Evolutionary conservation across 1,284 basidiomycete species (phyloP), one percentile per base, ranked within the genome.

Genomic region (Coniophora puteana): DNA sequence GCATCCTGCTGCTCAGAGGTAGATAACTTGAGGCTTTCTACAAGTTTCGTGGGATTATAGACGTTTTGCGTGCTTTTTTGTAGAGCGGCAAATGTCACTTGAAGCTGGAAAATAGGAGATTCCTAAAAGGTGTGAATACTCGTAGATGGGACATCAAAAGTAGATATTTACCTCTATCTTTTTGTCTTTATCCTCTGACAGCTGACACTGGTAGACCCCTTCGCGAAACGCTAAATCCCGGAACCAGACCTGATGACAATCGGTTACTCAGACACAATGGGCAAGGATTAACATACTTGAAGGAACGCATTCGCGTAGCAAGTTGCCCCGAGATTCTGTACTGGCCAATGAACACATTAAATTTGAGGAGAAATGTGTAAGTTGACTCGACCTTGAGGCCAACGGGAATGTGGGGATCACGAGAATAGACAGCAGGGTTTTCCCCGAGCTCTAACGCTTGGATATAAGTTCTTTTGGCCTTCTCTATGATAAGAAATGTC

Each of bases 271-370:
- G 4, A 17, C 21, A 31, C 20, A 26, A 32, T 30, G 4, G 26
- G 14, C 30, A 8, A 11, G 24, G 25, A 24, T 17, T 40, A 17
- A 44, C 62, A 22, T 48, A 85, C 87, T 67, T 96, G 93, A 30
- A 95, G 71, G 49, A 88, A 94, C 5, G 91, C 89, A 61, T 95
- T 95, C 38, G 89, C 91, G 51, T 93, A 94, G 56, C 91, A 93
- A 4, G 93, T 95, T 11, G 93, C 93, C 11, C 93, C 93, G 13
- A 95, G 76, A 58, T 96, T 96, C 83, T 92, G 51, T 13, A 24
- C 7, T 12, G 18, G 23, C 44, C 23, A 17, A 37, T 52, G 27
- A 36, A 43, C 36, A 38, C 36, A 43, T 41, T n/a, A 29, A 11
- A 17, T 18, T 27, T 34, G 26, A 24, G 32, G 27, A 6, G 22